Conservation (phyloP, 768 basidiomycete species). For the Mycena belliarum region DNA sequence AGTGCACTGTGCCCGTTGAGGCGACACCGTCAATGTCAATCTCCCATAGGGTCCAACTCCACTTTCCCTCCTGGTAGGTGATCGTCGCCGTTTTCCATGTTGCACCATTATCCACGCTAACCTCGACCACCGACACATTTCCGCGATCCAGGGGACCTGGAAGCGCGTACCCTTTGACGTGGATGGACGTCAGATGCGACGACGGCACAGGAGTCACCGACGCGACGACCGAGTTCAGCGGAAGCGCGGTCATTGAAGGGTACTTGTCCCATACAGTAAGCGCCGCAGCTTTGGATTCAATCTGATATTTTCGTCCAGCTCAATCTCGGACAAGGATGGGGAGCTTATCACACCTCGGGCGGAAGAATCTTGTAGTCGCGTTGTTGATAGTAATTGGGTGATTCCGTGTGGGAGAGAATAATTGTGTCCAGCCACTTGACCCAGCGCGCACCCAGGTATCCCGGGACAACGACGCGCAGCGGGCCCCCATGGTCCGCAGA, state of each 20-base stretch:
- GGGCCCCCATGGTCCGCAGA: slow-evolving; percentile 66
- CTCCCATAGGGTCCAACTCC: slow-evolving; percentile 81
- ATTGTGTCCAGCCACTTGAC: slow-evolving; percentile 76
- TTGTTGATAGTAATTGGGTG: slow-evolving; percentile 72
- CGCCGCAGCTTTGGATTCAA: slow-evolving; percentile 49
- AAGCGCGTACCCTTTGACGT: slow-evolving; percentile 60
- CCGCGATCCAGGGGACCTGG: slow-evolving; percentile 38
- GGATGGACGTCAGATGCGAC: slow-evolving; percentile 26
- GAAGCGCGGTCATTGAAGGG: slow-evolving; percentile 58
- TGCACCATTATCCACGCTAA: slow-evolving; percentile 52
- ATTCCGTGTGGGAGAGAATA: slow-evolving; percentile 51
- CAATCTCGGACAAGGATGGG: background rate
- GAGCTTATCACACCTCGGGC: slow-evolving; percentile 39
- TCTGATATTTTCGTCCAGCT: no score
- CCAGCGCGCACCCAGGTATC: slow-evolving; percentile 69
- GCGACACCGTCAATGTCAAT: slow-evolving; percentile 38
- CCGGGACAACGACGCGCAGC: slow-evolving; percentile 67
- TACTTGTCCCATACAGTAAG: slow-evolving; percentile 51
- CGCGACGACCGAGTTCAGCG: slow-evolving; percentile 64
- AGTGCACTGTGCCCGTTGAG: slow-evolving; percentile 39
- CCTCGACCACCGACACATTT: slow-evolving; percentile 49
- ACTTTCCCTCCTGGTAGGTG: slow-evolving; percentile 60
- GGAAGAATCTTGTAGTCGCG: slow-evolving; percentile 69
- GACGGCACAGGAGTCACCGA: slow-evolving; percentile 33
- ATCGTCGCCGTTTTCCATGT: slow-evolving; percentile 54